Percentiles rank a stretch among this genome's conserved stretches.
These are phyloP conservation scores for Albifimbria verrucaria DNA, from an alignment of 2,329 filamentous ascomycete genomes.

Conservation along the genomic window DNA sequence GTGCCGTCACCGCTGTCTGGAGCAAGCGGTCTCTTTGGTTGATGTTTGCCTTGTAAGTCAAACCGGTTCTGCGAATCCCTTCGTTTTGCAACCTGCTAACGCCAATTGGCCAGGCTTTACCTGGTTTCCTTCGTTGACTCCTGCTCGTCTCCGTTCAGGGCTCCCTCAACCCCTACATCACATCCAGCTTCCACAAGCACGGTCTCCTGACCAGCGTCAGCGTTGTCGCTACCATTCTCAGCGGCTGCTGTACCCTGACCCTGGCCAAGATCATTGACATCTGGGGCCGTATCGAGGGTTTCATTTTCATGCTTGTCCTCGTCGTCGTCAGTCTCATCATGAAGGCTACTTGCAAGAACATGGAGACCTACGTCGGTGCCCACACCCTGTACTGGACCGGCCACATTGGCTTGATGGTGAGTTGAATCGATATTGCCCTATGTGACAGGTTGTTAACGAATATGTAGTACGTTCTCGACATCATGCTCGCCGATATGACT, in stretches of 20 bases:
- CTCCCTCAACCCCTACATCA: constrained; percentile 61
- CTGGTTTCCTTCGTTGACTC: constrained; percentile 34
- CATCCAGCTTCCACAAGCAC: constrained; percentile 61
- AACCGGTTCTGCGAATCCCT: not conserved
- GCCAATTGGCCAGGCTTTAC: constrained; percentile 29
- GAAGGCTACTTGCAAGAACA: constrained; percentile 57
- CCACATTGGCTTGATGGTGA: constrained; percentile 29
- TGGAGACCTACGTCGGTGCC: constrained; percentile 57
- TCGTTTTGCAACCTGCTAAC: not conserved
- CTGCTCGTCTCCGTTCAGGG: constrained; percentile 34
- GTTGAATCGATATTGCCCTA: not conserved
- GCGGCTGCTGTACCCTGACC: constrained; percentile 33
- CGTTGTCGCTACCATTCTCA: constrained; percentile 51
- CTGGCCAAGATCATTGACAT: constrained; percentile 48
- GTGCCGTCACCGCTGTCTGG: constrained; percentile 37
- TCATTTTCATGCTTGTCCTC: constrained; percentile 37
- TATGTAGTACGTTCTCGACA: constrained; percentile 31
- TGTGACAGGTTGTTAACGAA: too few species aligned
- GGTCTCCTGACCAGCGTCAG: constrained; percentile 62
- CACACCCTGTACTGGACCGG: constrained; percentile 65
- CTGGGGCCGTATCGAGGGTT: constrained; percentile 44
- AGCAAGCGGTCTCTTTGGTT: constrained; percentile 27
- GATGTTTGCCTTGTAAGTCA: constrained; percentile 35
- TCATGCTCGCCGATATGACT: constrained; percentile 42
- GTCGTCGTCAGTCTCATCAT: constrained; percentile 55